phyloP scores from a whole-genome alignment of 495 filamentous ascomycete species.

The Xylaria scruposa region DNA sequence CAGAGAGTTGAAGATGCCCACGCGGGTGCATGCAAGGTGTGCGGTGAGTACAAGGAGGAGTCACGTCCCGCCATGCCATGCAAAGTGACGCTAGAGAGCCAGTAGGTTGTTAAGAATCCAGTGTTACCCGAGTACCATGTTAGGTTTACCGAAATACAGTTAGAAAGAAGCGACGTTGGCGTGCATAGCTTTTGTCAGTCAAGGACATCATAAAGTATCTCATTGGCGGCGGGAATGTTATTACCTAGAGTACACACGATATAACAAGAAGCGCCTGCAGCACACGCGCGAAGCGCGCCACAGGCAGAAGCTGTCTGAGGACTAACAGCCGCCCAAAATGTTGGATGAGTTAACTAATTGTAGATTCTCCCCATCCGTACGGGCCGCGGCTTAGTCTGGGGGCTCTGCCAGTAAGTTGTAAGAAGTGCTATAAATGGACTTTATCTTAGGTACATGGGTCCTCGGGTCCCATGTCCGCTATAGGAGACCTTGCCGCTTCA shows the following conservation, averaged over 20 bases:
- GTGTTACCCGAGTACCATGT: not conserved
- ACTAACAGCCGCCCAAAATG: not conserved
- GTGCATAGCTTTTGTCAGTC: not conserved
- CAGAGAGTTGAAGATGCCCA: constrained; percentile 1
- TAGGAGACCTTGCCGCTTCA: not conserved
- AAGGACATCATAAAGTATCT: not conserved
- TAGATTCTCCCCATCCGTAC: constrained; percentile 3
- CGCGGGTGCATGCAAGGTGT: not conserved
- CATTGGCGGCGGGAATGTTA: not conserved
- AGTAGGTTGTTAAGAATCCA: not conserved
- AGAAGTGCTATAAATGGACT: not conserved
- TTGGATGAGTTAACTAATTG: constrained; percentile 1
- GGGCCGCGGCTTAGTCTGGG: constrained; percentile 6
- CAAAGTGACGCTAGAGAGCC: not conserved
- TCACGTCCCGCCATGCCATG: constrained; percentile 5
- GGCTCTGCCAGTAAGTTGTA: not conserved
- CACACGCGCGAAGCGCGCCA: constrained; percentile 20
- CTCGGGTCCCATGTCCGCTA: not conserved
- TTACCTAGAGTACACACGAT: not conserved
- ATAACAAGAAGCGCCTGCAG: constrained; percentile 22
- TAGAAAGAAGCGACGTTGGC: constrained; percentile 14
- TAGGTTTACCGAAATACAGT: constrained; percentile 10
- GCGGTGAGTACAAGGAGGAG: not conserved
- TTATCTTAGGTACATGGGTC: not conserved
- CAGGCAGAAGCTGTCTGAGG: not conserved